A percentile compares a stretch with the other conserved stretches of the same genome.
phyloP scores from a whole-genome alignment of 345 rosid species.

The Aquilaria sinensis region DNA sequence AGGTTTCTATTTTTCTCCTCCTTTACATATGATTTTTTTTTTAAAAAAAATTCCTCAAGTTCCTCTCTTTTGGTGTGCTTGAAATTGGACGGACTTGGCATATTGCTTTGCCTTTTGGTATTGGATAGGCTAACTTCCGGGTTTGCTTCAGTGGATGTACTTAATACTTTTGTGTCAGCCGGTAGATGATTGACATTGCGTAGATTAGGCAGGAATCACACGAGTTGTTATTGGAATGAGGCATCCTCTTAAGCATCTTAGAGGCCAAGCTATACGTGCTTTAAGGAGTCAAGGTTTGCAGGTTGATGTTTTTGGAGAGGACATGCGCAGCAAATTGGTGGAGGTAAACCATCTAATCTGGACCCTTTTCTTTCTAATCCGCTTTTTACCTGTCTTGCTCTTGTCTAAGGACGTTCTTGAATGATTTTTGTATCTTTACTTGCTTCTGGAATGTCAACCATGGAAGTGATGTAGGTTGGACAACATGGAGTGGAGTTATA shows the following conservation, averaged over 20 bases:
- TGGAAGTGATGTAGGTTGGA: no score
- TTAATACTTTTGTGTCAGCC: neutral
- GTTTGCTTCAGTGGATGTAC: no score
- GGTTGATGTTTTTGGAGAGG: conserved; percentile 93
- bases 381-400: no score
- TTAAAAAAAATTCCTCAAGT: neutral
- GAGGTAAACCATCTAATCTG: conserved; percentile 44
- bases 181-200: conserved; percentile 26
- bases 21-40: neutral
- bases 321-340: conserved; percentile 59
- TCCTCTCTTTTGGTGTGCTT: no score
- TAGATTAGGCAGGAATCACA: conserved; percentile 80
- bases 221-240: conserved; percentile 89
- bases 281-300: conserved; percentile 70
- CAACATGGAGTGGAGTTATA: no score
- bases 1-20: conserved; percentile 30
- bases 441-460: no score
- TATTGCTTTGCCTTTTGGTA: neutral
- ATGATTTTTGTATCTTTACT: no score
- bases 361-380: neutral
- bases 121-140: no score
- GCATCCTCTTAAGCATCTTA: conserved; percentile 83
- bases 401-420: no score
- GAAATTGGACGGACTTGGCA: no score
- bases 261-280: conserved; percentile 73